These are phyloP conservation scores for Spathaspora girioi DNA, from an alignment of 805 yeast species.

Conservation along the genomic window DNA sequence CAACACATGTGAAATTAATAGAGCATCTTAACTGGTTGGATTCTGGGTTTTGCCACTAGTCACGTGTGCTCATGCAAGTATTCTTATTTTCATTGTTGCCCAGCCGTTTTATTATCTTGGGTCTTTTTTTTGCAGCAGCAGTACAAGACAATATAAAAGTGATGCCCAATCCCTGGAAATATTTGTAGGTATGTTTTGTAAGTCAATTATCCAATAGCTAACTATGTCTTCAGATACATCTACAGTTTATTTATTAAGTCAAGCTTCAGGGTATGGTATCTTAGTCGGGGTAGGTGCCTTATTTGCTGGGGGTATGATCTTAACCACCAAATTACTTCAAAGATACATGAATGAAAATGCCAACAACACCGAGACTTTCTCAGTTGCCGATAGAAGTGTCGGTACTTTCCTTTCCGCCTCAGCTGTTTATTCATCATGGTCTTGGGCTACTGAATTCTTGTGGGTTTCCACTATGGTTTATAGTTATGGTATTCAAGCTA, in stretches of 20 bases:
- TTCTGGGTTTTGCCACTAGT: not conserved
- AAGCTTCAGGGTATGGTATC: constrained; percentile 29
- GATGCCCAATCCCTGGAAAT: not conserved
- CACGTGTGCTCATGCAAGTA: not conserved
- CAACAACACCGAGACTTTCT: constrained; percentile 23
- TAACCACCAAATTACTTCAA: constrained; percentile 20
- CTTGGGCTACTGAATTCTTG: constrained; percentile 26
- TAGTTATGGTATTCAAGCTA: constrained; percentile 21
- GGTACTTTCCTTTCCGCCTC: constrained; percentile 20
- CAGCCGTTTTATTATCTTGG: not conserved
- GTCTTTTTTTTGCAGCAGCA: not conserved
- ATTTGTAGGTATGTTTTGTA: not conserved
- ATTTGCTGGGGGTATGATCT: constrained; percentile 26
- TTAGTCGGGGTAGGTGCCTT: constrained; percentile 28
- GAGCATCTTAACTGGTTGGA: not conserved
- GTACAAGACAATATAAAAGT: not conserved
- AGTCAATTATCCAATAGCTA: not conserved
- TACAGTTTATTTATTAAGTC: constrained; percentile 11
- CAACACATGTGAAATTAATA: not conserved
- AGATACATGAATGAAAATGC: constrained; percentile 22
- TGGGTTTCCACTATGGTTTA: constrained; percentile 24
- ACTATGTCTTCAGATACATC: constrained; percentile 1
- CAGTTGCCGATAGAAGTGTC: constrained; percentile 24
- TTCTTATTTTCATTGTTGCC: not conserved
- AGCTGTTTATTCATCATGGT: constrained; percentile 24